Base-by-base conservation (phyloP, 345 rosid species). In the Eucalyptus melliodora region DNA sequence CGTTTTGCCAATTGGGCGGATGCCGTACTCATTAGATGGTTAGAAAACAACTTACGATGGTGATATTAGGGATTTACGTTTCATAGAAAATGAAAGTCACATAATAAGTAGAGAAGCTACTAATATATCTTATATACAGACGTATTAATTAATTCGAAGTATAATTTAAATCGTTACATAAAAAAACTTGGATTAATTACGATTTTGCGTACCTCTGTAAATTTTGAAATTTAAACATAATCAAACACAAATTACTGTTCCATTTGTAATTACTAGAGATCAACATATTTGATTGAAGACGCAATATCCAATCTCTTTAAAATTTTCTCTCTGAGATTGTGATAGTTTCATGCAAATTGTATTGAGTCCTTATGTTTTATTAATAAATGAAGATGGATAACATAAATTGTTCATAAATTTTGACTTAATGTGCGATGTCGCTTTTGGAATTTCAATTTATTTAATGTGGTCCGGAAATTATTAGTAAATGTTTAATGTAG, bases 371-470 rank as follows among this genome's bases (percentile, higher is more conserved):
- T 30, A 62, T 62, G 34, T 13, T 62, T 6, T 6, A 27, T 6
- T 62, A 62, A 62, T 62, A 27, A 27, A 30, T 9, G 69, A 62
- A 30, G 31, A 62, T 56, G 30, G 27, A 12, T 30, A 27, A 62
- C 34, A 30, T 27, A 30, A 62, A 62, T 13, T 7, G 8, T 62
- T 30, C 11, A 27, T 62, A 30, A 62, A 30, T 62, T 62, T 0
- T 27, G 8, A 6, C 8, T 13, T 30, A 27, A 11, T 6, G 8
- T 30, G 9, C 7, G 4, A 62, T 30, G 16, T 30, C 2, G 0
- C 5, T 6, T 2, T 6, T 30, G 31, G 15, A 27, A 30, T 62
- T 62, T 60, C 8, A 13, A 6, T 60, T 5, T 27, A 2, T 30
- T 60, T 12, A 60, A 60, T 27, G 2, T 60, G 8, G 17, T 30